Percentiles rank a stretch among this genome's conserved stretches.
phyloP scores from a whole-genome alignment of 2,329 filamentous ascomycete genomes.

The Diaporthe velutina region DNA sequence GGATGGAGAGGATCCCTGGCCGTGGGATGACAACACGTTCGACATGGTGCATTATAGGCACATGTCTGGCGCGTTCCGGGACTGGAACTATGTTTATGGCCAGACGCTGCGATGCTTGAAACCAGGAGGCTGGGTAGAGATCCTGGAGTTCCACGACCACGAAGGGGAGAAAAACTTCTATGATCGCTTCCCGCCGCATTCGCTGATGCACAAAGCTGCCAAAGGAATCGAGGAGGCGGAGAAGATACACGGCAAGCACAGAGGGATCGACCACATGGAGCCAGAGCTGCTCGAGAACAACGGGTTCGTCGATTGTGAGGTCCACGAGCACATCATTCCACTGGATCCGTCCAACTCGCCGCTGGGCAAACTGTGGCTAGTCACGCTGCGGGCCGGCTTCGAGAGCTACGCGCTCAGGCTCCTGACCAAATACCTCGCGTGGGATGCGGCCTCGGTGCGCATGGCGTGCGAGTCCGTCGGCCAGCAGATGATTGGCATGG shows the following conservation, averaged over 20 bases:
- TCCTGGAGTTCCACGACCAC: slow-evolving; percentile 66
- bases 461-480: slow-evolving; percentile 60
- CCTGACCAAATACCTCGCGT: slow-evolving; percentile 66
- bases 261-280: slow-evolving; percentile 60
- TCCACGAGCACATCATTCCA: slow-evolving; percentile 62
- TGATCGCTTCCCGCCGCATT: slow-evolving; percentile 58
- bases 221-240: slow-evolving; percentile 58
- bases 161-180: slow-evolving; percentile 54
- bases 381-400: slow-evolving; percentile 63
- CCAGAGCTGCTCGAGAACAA: slow-evolving; percentile 58
- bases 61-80: slow-evolving; percentile 67
- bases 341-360: slow-evolving; percentile 59
- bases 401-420: slow-evolving; percentile 63
- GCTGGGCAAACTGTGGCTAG: slow-evolving; percentile 67
- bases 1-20: slow-evolving; percentile 70
- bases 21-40: slow-evolving; percentile 63
- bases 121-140: slow-evolving; percentile 69
- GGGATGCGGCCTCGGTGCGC: slow-evolving; percentile 63
- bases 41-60: slow-evolving; percentile 70
- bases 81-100: slow-evolving; percentile 68
- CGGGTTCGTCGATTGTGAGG: slow-evolving; percentile 65
- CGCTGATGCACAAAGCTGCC: slow-evolving; percentile 57
- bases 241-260: slow-evolving; percentile 58
- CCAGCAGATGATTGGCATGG: slow-evolving; percentile 61
- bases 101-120: slow-evolving; percentile 66